phyloP scores from a whole-genome alignment of 805 yeast species.

The Teunomyces cretensis region DNA sequence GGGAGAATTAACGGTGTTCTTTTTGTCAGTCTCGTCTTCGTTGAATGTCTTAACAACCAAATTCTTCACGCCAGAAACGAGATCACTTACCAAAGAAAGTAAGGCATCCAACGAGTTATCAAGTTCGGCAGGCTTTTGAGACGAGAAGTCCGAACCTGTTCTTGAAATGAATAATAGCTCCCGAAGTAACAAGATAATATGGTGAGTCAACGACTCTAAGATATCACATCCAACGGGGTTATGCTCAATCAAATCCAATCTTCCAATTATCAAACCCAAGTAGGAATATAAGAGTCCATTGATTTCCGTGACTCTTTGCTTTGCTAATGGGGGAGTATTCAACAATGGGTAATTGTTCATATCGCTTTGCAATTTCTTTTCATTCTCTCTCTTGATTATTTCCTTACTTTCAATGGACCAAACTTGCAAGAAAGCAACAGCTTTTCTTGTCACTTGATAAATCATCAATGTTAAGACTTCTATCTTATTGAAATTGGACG shows the following conservation, averaged over 20 bases:
- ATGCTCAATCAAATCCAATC: constrained; percentile 75
- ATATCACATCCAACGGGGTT: constrained; percentile 68
- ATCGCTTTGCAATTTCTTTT: constrained; percentile 32
- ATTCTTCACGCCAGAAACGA: constrained; percentile 63
- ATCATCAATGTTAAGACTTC: constrained; percentile 63
- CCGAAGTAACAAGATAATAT: constrained; percentile 60
- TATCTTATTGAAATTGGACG: constrained; percentile 56
- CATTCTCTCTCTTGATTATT: constrained; percentile 39
- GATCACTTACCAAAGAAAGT: constrained; percentile 58
- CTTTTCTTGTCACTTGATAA: constrained; percentile 64
- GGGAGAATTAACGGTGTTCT: constrained; percentile 11
- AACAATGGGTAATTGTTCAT: constrained; percentile 48
- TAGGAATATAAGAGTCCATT: constrained; percentile 59
- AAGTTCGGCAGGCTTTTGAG: constrained; percentile 41
- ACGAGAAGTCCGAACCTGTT: constrained; percentile 40
- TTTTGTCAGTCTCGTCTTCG: constrained; percentile 36
- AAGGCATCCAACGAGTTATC: constrained; percentile 56
- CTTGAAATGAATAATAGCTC: constrained; percentile 65
- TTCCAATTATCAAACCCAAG: constrained; percentile 67
- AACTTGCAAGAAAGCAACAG: constrained; percentile 61
- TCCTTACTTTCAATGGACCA: constrained; percentile 68
- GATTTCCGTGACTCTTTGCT: constrained; percentile 62
- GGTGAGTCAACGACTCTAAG: constrained; percentile 65
- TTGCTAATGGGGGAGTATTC: constrained; percentile 57
- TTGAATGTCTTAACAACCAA: constrained; percentile 56